These are phyloP conservation scores for Ogataea wickerhamii DNA, from an alignment of 805 yeast species.

Conservation along the genomic window DNA sequence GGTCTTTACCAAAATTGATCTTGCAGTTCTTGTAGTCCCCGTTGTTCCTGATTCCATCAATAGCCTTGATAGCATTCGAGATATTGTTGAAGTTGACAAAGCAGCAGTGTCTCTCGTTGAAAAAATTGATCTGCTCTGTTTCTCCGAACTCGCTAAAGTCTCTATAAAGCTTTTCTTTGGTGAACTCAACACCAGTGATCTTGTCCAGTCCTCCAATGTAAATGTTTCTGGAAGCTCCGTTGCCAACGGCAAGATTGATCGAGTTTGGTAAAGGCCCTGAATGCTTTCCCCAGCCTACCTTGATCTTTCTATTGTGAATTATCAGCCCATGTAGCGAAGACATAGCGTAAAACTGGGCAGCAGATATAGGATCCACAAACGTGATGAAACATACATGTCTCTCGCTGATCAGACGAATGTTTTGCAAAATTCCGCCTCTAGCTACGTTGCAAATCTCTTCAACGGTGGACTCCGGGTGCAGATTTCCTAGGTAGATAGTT, in stretches of 20 bases:
- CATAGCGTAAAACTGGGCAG: conserved; percentile 95
- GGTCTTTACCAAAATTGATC: conserved; percentile 88
- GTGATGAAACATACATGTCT: conserved; percentile 93
- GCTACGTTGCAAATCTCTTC: conserved; percentile 96
- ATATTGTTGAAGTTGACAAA: conserved; percentile 90
- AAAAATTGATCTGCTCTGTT: conserved; percentile 89
- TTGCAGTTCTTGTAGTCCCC: conserved; percentile 66
- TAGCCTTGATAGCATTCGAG: conserved; percentile 86
- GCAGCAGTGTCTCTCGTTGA: conserved; percentile 81
- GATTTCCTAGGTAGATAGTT: conserved; percentile 85
- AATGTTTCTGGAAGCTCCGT: conserved; percentile 92
- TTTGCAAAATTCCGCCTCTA: conserved; percentile 89
- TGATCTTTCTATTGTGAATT: conserved; percentile 79
- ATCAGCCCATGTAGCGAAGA: conserved; percentile 85
- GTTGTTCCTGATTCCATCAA: conserved; percentile 82
- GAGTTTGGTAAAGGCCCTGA: conserved; percentile 89
- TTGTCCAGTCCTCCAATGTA: conserved; percentile 63
- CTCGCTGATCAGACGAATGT: conserved; percentile 74
- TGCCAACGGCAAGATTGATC: conserved; percentile 81
- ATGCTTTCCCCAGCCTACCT: conserved; percentile 98
- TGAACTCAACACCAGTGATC: conserved; percentile 28
- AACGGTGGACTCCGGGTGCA: conserved; percentile 81
- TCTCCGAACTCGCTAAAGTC: conserved; percentile 86
- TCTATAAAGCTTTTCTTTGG: conserved; percentile 50
- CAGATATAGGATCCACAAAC: conserved; percentile 94